Conservation (phyloP, 2,329 filamentous ascomycete species). For the Calonectria fujianensis region DNA sequence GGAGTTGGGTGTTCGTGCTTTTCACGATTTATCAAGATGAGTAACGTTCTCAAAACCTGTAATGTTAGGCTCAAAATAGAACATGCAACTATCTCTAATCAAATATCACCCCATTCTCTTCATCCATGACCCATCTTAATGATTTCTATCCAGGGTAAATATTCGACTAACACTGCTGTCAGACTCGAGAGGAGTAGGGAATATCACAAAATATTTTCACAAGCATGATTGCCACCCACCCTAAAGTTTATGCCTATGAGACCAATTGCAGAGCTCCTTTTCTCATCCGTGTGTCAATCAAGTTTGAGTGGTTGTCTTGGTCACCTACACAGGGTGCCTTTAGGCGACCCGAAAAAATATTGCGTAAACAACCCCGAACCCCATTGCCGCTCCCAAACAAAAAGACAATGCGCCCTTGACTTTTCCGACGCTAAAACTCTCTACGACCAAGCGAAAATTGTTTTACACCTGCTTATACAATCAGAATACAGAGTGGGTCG, state of each 20-base stretch:
- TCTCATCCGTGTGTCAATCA: background rate
- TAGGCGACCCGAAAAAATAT: background rate
- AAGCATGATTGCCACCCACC: background rate
- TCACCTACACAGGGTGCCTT: background rate
- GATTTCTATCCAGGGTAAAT: background rate
- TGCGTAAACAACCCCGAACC: background rate
- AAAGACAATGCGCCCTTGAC: background rate
- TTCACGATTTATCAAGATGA: background rate
- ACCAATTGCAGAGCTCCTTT: background rate
- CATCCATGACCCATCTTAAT: background rate
- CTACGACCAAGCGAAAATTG: background rate
- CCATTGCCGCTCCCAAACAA: background rate
- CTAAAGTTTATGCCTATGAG: background rate
- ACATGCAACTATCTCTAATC: background rate
- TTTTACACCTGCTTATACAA: background rate
- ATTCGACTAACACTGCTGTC: background rate
- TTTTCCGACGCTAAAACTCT: background rate
- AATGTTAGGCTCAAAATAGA: background rate
- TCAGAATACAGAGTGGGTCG: background rate
- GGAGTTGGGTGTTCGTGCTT: background rate
- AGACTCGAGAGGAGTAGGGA: background rate
- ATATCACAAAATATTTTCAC: background rate
- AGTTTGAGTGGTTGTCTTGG: background rate
- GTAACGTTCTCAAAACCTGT: background rate
- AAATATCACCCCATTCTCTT: background rate